Evolutionary conservation across 139 green algal species (phyloP), one percentile per base, ranked within the genome.

Genomic region (Trebouxia sp.): DNA sequence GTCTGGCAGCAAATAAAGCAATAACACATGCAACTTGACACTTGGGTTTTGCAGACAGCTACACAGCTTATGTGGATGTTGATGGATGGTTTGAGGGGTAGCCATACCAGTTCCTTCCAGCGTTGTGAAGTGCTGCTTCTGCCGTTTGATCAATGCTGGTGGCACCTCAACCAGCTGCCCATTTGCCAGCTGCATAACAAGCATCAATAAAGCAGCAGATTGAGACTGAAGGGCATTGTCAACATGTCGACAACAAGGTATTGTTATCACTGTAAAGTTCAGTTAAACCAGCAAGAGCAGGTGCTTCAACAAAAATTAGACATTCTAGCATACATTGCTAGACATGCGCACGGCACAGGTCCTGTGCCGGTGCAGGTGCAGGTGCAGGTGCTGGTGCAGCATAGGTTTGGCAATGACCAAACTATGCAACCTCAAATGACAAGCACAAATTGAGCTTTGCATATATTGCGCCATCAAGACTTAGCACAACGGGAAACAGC

Each of bases 81-180:
- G 10, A 9, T 37, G 15, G 3, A 51, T n/a, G n/a, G 75, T 9
- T 1, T 43, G 17, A 6, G 41, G 41, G 41, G 30, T 28, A 30
- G 11, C 15, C 15, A 48, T 66, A 86, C 83, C 90, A 15, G 87
- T 55, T 15, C 58, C 82, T 37, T 90, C 80, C 8, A 97, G 82
- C 10, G 66, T 76, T 35, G 87, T 81, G 78, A 97, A 96, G 79
- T 98, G 94, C 69, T 93, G 90, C 76, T 92, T 92, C 76, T 97
- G 92, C 12, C 94, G 89, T 72, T 92, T 93, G 17, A 98, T 87
- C 10, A 98, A 87, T 15, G 82, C 89, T 8, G 91, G 81, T 0
- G 91, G 85, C 1, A 98, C 89, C 15, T 50, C 55, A 22, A 97
- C 82, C 39, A 95, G 82, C 82, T 92, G 85, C 1, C 94, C 94